A percentile compares a stretch with the other conserved stretches of the same genome.
Evolutionary conservation across 306 rosid species (phyloP).

Genomic region (Gynostemma pentaphyllum): DNA sequence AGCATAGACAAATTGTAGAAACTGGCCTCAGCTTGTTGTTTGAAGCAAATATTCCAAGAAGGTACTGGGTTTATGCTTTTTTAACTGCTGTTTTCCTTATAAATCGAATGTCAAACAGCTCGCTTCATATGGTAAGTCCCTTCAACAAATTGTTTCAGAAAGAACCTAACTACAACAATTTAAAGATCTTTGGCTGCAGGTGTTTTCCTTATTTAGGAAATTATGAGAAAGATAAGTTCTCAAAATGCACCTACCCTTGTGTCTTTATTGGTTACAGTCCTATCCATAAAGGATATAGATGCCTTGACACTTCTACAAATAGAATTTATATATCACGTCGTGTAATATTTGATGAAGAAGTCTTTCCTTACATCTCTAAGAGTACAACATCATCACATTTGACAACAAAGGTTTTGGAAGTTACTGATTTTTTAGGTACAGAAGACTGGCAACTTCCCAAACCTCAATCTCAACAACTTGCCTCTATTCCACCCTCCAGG

Average conservation of each 20-base stretch:
- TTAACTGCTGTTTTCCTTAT: neutral
- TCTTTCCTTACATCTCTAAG: neutral
- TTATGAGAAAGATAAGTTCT: neutral
- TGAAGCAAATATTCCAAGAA: no score
- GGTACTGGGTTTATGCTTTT: no score
- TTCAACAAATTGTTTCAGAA: no score
- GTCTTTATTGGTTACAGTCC: no score
- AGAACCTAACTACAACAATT: neutral
- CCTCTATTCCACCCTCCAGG: no score
- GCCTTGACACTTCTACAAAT: neutral
- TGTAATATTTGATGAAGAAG: neutral
- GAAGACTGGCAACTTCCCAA: neutral
- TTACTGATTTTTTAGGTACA: neutral
- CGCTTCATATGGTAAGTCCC: neutral
- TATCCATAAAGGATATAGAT: no score
- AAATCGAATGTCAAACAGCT: neutral
- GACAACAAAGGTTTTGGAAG: neutral
- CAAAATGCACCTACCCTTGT: no score
- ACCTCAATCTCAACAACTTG: no score
- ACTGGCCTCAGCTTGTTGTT: no score
- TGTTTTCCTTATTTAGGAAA: neutral
- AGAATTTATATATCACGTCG: neutral
- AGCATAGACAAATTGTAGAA: no score
- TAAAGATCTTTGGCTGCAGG: neutral
- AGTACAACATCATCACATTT: no score